These are phyloP conservation scores for Euphrasia confusa DNA, from an alignment of 257 asterid genomes.

Conservation along the genomic window DNA sequence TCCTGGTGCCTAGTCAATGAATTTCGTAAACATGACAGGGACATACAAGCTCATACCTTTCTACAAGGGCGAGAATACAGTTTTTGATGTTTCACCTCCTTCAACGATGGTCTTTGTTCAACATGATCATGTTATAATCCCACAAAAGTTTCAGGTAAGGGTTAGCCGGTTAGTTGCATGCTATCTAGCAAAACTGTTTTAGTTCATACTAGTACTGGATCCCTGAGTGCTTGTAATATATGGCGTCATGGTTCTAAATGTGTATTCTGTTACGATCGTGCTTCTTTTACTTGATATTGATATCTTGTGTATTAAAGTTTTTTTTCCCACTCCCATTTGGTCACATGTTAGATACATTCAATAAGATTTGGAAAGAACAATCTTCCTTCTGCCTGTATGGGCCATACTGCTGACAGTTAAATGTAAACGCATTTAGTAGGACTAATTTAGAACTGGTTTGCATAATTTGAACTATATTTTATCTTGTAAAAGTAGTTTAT, in stretches of 20 bases:
- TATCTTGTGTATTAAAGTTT: too few relatives aligned
- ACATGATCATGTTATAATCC: constrained; percentile 65
- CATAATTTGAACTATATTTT: constrained; percentile 11
- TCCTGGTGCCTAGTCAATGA: constrained; percentile 22
- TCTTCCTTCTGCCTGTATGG: constrained; percentile 16
- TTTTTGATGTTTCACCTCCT: constrained; percentile 96
- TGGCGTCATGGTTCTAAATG: constrained; percentile 10
- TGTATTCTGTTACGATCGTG: not conserved
- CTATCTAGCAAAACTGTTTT: constrained; percentile 15
- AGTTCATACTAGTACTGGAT: constrained; percentile 22
- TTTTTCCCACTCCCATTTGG: too few relatives aligned
- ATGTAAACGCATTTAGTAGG: constrained; percentile 3
- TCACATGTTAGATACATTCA: not conserved
- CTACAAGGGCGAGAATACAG: constrained; percentile 95
- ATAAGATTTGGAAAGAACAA: constrained; percentile 8
- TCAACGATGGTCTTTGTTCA: constrained; percentile 62
- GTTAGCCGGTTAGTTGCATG: constrained; percentile 21
- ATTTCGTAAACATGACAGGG: constrained; percentile 48
- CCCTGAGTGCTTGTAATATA: not conserved
- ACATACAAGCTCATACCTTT: constrained; percentile 80
- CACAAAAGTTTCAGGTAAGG: constrained; percentile 82
- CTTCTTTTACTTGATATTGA: not conserved
- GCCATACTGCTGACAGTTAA: not conserved
- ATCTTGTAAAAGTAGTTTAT: constrained; percentile 16
- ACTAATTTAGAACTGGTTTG: constrained; percentile 6